Percentiles rank a stretch among this genome's conserved stretches.
These are phyloP conservation scores for Heimioporus sp. DNA, from an alignment of 768 basidiomycete species.

Conservation along the genomic window DNA sequence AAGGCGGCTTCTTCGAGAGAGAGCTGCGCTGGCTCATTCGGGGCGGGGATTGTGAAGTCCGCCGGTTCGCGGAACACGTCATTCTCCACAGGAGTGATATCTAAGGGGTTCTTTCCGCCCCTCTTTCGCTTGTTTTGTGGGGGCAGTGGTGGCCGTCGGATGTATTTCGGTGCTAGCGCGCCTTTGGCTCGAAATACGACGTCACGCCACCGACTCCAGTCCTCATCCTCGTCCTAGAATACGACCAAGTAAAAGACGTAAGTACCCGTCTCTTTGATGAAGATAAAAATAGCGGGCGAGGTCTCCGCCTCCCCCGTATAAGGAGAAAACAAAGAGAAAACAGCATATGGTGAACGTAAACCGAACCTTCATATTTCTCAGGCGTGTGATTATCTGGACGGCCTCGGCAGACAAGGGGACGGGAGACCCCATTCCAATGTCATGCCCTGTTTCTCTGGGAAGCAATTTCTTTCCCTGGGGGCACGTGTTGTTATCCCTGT, in stretches of 20 bases:
- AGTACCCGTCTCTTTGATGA: not conserved
- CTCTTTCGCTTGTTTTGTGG: constrained; percentile 59
- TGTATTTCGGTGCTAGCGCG: constrained; percentile 39
- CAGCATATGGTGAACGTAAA: not conserved
- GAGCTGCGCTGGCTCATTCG: constrained; percentile 23
- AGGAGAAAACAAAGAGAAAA: not conserved
- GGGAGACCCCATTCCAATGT: constrained; percentile 86
- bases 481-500: not conserved
- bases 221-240: constrained; percentile 76
- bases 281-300: not conserved
- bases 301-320: not conserved
- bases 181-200: constrained; percentile 78
- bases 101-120: constrained; percentile 41
- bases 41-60: not conserved
- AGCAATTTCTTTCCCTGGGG: constrained; percentile 47
- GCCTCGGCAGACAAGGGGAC: constrained; percentile 76
- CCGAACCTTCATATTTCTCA: constrained; percentile 80
- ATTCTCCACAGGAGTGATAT: constrained; percentile 5
- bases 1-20: constrained; percentile 49
- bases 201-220: constrained; percentile 88
- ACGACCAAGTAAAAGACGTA: not conserved
- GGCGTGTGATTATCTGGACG: constrained; percentile 69
- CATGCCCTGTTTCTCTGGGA: constrained; percentile 82
- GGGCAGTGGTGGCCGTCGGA: constrained; percentile 36
- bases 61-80: not conserved